Conservation (phyloP, 2,329 filamentous ascomycete genomes). For the Alternaria triticimaculans region DNA sequence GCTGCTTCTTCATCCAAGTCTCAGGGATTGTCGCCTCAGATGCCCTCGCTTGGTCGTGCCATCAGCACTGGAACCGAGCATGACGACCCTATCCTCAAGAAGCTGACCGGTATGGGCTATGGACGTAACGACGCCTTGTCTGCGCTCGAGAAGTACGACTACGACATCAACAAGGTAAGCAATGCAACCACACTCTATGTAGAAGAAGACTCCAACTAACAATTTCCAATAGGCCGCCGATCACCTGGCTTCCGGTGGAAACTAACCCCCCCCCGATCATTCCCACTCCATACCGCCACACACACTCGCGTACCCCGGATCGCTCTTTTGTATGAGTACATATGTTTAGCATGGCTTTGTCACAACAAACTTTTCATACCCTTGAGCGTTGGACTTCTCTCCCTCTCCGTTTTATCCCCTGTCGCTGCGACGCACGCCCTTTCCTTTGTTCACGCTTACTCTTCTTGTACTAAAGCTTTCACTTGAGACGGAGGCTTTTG, state of each 20-base stretch:
- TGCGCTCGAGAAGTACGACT: slow-evolving; percentile 93
- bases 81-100: slow-evolving; percentile 90
- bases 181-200: not conserved
- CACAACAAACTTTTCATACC: slow-evolving; percentile 20
- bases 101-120: slow-evolving; percentile 90
- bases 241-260: slow-evolving; percentile 38
- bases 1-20: slow-evolving; percentile 39
- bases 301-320: not conserved
- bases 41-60: slow-evolving; percentile 67
- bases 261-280: not conserved
- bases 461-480: slow-evolving; percentile 13
- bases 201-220: slow-evolving; percentile 21
- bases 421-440: slow-evolving; percentile 6
- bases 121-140: slow-evolving; percentile 72
- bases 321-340: slow-evolving; percentile 42
- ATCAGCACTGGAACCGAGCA: slow-evolving; percentile 77
- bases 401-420: not conserved
- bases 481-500: slow-evolving; percentile 1
- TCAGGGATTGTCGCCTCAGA: slow-evolving; percentile 23
- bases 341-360: slow-evolving; percentile 34
- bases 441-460: not conserved
- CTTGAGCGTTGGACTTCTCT: slow-evolving; percentile 27
- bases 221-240: slow-evolving; percentile 39
- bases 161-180: slow-evolving; percentile 88
- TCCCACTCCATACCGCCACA: not conserved